A percentile compares a stretch with the other conserved stretches of the same genome.
phyloP scores from a whole-genome alignment of 2,329 filamentous ascomycete species.

The Elsinoe arachidis region DNA sequence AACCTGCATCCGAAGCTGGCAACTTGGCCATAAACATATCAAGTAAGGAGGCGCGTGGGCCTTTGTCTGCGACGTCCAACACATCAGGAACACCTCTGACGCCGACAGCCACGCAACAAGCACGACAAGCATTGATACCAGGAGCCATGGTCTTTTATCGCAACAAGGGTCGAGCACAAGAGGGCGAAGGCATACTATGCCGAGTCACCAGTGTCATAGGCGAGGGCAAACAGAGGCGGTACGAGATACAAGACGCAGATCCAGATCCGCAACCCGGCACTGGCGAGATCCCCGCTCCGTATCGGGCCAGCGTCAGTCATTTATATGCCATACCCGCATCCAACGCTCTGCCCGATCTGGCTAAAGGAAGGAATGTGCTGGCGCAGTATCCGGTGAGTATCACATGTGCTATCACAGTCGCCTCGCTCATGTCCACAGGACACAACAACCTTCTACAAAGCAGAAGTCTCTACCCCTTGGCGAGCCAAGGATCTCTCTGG shows the following conservation, averaged over 20 bases:
- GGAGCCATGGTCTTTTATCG: constrained; percentile 45
- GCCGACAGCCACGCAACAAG: constrained; percentile 14
- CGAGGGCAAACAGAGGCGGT: constrained; percentile 45
- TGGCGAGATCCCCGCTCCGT: constrained; percentile 25
- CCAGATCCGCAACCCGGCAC: constrained; percentile 31
- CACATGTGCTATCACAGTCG: not conserved
- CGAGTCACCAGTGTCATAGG: constrained; percentile 44
- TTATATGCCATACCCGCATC: constrained; percentile 37
- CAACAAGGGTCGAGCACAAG: constrained; percentile 30
- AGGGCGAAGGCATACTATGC: constrained; percentile 46
- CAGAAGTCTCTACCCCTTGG: constrained; percentile 40
- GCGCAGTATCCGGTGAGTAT: constrained; percentile 37
- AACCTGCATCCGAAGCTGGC: constrained; percentile 6
- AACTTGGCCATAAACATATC: constrained; percentile 4
- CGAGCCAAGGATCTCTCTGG: constrained; percentile 27
- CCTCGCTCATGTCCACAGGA: constrained; percentile 19
- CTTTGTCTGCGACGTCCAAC: constrained; percentile 10
- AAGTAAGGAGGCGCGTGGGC: not conserved
- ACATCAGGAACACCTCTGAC: constrained; percentile 1
- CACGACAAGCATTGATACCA: constrained; percentile 27
- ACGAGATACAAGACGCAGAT: constrained; percentile 45
- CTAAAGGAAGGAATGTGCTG: constrained; percentile 36
- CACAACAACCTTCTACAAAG: constrained; percentile 47
- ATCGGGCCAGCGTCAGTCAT: constrained; percentile 39
- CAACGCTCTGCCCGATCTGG: constrained; percentile 35